Base-by-base conservation (phyloP, 352 stramenopile species). In the Phytophthora capsici region DNA sequence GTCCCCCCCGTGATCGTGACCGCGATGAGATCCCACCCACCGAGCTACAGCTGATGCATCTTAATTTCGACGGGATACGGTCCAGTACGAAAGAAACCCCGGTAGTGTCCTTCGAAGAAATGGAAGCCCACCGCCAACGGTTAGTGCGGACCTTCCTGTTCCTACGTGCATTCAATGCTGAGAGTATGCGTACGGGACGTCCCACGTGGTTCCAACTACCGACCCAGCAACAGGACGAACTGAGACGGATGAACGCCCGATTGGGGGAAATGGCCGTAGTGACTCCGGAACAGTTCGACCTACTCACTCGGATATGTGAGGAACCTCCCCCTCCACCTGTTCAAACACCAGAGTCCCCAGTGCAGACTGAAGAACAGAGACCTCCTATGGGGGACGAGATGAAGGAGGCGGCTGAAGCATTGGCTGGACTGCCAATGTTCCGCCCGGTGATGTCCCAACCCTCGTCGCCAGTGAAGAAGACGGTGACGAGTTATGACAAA, bases 341-440 rank as follows among this genome's bases (percentile, higher is more conserved):
- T 14, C n/a, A 23, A 14, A 12, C 7, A 2, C 28, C 47, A 43
- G 1, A 2, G 16, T 16, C 26, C n/a, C 51, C 17, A 40, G n/a
- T 43, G 20, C 30, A 40, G 6, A 0, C 16, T 17, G 44, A 52
- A 49, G 6, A 7, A 20, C 41, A 57, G 12, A 46, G 56, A 19
- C 48, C 28, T 6, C 57, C 49, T 6, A 62, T 73, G 58, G 54
- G 17, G 3, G 66, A 69, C n/a, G 71, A 80, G 38, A 75, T 80
- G 63, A 73, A 71, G 17, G 68, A 59, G 14, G 71, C 62, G 6
- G 71, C 71, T 1, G 71, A 80, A 37, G 68, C 71, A 6, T 34
- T 80, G 26, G 71, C 71, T 6, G 71, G 71, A 7, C 45, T 80
- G 25, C 71, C 71, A 1, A 80, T 72, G 51, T 66, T 77, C 37